A percentile compares a stretch with the other conserved stretches of the same genome.
Conservation (phyloP, 176 grass and related monocot genomes). For the Lolium multiflorum region DNA sequence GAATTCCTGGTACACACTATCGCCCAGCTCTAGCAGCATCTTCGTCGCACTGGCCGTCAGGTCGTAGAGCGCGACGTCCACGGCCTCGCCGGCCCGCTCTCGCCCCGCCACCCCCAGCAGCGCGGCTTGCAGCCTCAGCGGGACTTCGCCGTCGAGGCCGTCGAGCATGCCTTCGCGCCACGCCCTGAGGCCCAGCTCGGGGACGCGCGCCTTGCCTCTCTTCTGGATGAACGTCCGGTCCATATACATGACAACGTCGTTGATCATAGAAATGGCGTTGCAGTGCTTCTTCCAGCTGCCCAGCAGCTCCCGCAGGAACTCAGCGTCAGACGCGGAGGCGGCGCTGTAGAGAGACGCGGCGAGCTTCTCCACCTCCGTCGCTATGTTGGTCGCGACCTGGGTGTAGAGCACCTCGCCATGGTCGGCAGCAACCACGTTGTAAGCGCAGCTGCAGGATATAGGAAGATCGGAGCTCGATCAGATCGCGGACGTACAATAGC, state of each 20-base stretch:
- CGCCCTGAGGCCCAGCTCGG: not conserved
- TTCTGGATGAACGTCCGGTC: not conserved
- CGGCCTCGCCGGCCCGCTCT: not conserved
- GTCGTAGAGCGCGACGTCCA: not conserved
- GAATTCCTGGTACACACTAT: not conserved
- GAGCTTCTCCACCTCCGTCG: not conserved
- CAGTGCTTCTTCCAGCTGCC: not conserved
- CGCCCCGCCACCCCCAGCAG: not conserved
- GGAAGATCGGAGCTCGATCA: not conserved
- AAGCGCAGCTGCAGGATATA: not conserved
- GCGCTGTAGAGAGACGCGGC: not conserved
- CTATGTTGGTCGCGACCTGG: not conserved
- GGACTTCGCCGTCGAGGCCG: not conserved
- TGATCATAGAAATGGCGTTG: not conserved
- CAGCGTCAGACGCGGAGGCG: not conserved
- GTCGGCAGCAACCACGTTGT: not conserved
- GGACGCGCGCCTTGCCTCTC: not conserved
- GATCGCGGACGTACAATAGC: not conserved
- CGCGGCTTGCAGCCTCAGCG: not conserved
- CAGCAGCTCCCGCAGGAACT: not conserved
- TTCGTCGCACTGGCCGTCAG: not conserved
- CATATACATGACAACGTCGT: not conserved
- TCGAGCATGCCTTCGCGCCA: not conserved
- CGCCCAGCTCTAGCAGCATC: not conserved
- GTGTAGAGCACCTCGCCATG: slow-evolving; percentile 21